Evolutionary conservation across 83 land plant genomes (phyloP).

Genomic region (Thuja plicata): DNA sequence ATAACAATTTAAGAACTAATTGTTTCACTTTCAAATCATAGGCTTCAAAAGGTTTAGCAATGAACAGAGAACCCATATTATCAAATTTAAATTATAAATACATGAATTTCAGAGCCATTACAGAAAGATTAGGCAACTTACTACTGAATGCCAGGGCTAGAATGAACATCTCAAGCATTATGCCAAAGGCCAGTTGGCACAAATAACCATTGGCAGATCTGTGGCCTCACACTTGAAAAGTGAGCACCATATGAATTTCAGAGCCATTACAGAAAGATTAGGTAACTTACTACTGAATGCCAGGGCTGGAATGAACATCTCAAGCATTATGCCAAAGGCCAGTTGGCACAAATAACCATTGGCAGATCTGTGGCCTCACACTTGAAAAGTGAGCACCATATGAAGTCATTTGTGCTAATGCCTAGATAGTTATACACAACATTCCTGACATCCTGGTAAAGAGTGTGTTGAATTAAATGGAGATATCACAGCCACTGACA

Average conservation of each 20-base stretch:
- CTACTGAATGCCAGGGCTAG: background rate
- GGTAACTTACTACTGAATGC: no score
- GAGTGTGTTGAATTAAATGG: constrained; percentile 17
- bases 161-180: background rate
- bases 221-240: background rate
- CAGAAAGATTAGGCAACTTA: background rate
- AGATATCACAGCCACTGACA: background rate
- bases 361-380: background rate
- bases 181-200: constrained; percentile 3
- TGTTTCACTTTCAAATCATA: constrained; percentile 4
- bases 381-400: background rate
- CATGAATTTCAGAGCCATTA: background rate
- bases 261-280: background rate
- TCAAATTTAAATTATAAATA: background rate
- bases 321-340: background rate
- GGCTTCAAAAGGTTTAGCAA: background rate
- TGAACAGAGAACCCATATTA: background rate
- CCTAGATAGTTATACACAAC: constrained; percentile 10
- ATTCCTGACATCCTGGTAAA: constrained; percentile 13
- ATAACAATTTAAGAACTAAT: background rate
- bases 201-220: background rate
- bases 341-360: background rate
- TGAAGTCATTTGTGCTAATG: background rate
- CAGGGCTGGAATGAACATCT: background rate
- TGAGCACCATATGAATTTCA: background rate